These are phyloP conservation scores for Carex pumila DNA, from an alignment of 176 grass and related monocot species.

Conservation along the genomic window DNA sequence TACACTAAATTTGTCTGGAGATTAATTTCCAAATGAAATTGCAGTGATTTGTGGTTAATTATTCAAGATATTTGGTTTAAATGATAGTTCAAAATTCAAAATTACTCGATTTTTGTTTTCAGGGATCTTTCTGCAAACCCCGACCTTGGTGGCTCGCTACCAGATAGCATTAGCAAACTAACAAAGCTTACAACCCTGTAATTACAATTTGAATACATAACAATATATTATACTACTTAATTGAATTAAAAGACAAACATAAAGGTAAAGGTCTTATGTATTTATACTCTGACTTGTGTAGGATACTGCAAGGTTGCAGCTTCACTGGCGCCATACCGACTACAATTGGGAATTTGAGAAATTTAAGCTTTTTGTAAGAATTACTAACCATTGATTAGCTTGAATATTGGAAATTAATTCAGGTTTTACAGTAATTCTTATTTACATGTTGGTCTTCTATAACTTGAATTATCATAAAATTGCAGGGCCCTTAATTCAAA, in stretches of 20 bases:
- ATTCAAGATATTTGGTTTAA: background rate
- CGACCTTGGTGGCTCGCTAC: conserved; percentile 44
- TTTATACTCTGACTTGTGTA: background rate
- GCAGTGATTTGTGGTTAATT: background rate
- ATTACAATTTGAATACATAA: conserved; percentile 22
- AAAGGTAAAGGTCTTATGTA: conserved; percentile 1
- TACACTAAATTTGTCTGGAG: conserved; percentile 19
- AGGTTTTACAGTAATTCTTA: background rate
- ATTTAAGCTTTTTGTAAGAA: conserved; percentile 76
- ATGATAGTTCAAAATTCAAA: background rate
- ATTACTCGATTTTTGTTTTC: conserved; percentile 30
- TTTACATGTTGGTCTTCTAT: background rate
- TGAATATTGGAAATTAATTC: conserved; percentile 11
- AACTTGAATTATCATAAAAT: conserved; percentile 7
- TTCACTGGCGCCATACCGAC: conserved; percentile 55
- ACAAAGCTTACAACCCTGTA: conserved; percentile 69
- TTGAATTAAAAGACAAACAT: background rate
- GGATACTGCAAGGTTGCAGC: conserved; percentile 76
- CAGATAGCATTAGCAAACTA: conserved; percentile 67
- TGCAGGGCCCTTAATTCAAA: conserved; percentile 76
- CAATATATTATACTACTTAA: conserved; percentile 8
- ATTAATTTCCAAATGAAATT: conserved; percentile 5
- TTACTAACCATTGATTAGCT: background rate
- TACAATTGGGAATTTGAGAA: conserved; percentile 53
- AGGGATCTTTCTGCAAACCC: conserved; percentile 79